Base-by-base conservation (phyloP, 116 monocot species). In the Papilionanthe hybrid region DNA sequence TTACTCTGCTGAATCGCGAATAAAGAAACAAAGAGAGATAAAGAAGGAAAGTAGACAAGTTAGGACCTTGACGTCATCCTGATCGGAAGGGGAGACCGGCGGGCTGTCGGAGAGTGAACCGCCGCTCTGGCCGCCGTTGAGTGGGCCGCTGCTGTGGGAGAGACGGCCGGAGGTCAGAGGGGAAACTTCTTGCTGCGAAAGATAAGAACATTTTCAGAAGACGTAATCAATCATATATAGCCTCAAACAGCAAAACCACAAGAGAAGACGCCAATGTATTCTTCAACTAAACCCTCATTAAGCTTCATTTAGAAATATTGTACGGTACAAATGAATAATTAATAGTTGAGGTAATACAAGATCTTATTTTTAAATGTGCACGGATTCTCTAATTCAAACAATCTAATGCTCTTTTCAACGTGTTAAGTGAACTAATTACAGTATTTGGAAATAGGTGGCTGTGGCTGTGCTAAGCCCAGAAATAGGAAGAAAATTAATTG, bases 71-170 rank as follows among this genome's bases (percentile, higher is more conserved):
- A 32, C 23, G 55, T 49, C 6, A 55, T 22, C 47, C 82, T 41
- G 82, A 43, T 82, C 81, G 50, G 86, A 84, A 50, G 98, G 96
- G 63, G 94, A 98, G 77, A 94, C 87, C 3, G 94, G 94, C 29
- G 94, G 98, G 82, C 98, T 98, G 86, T 98, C 90, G 47, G 87
- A 63, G 80, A 83, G 81, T 5, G 86, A 86, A 20, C 89, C 84
- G 41, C 78, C 83, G 82, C 49, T 49, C 49, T 49, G 49, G 12
- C 49, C 49, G 49, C 53, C 53, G 15, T 82, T 89, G 57, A 89
- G 75, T n/a, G 89, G 86, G 15, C 89, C 89, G 80, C 87, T 90
- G 87, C 90, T 90, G 83, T 90, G 90, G 23, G 90, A 90, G 49
- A 90, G 85, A 43, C 90, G 84, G 9, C 90, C 90, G 18, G 90